Percentiles rank a stretch among this genome's conserved stretches.
phyloP scores from a whole-genome alignment of 257 asterid genomes.

The Capsicum rhomboideum region DNA sequence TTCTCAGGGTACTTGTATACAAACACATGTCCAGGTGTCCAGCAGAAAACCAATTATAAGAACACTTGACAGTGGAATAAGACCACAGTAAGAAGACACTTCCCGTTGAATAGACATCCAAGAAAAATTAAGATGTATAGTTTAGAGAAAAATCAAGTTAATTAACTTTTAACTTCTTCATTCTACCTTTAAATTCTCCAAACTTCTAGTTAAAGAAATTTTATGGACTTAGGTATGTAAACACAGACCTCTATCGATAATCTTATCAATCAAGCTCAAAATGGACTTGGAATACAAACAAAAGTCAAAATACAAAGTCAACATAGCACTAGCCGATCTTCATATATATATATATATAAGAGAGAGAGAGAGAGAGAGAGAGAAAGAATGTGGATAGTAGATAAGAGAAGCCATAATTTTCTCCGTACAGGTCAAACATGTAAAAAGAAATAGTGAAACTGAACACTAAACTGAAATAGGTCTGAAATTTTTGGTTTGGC shows the following conservation, averaged over 20 bases:
- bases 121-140: not conserved
- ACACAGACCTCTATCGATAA: not conserved
- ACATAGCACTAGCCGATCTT: not conserved
- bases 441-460: not conserved
- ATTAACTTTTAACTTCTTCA: not conserved
- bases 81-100: not conserved
- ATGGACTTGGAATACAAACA: not conserved
- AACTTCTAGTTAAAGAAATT: not conserved
- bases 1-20: not conserved
- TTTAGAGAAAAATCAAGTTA: not conserved
- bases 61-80: not conserved
- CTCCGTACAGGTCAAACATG: not conserved
- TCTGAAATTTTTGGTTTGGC: not conserved
- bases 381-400: not conserved
- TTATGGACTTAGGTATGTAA: not conserved
- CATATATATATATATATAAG: not conserved
- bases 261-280: not conserved
- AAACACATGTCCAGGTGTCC: not conserved
- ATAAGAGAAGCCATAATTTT: not conserved
- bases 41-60: not conserved
- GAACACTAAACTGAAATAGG: not conserved
- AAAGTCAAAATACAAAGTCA: not conserved
- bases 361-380: no score
- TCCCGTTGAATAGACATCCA: not conserved
- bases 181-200: not conserved